A percentile compares a stretch with the other conserved stretches of the same genome.
These are phyloP conservation scores for Aspergillus funiculosus DNA, from an alignment of 495 filamentous ascomycete genomes.

Conservation along the genomic window DNA sequence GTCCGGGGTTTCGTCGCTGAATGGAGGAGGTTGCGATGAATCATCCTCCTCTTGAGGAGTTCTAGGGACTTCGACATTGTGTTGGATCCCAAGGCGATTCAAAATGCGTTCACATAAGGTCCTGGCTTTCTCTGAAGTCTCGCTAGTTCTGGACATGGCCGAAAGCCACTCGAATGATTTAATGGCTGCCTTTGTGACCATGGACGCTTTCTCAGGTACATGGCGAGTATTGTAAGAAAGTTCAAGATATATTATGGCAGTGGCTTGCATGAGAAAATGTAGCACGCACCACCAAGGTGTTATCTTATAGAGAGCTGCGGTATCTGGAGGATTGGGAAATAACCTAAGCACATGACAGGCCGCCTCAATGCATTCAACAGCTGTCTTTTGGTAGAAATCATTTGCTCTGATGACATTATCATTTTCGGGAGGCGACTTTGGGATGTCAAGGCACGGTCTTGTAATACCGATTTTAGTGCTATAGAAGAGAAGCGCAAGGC, in stretches of 20 bases:
- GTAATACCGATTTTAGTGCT: constrained; percentile 56
- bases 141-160: constrained; percentile 40
- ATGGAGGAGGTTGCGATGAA: constrained; percentile 32
- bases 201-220: constrained; percentile 46
- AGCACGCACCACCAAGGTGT: constrained; percentile 60
- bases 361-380: constrained; percentile 51
- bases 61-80: too few species aligned
- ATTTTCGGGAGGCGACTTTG: constrained; percentile 35
- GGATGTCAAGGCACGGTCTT: constrained; percentile 54
- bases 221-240: constrained; percentile 49
- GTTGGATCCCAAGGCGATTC: constrained; percentile 27
- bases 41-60: too few species aligned
- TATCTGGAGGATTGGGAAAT: constrained; percentile 42
- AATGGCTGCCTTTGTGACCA: constrained; percentile 48
- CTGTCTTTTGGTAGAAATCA: constrained; percentile 47
- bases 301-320: constrained; percentile 41
- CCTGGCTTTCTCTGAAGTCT: constrained; percentile 46
- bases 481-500: constrained; percentile 51
- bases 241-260: constrained; percentile 54
- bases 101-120: constrained; percentile 46
- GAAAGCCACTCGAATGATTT: constrained; percentile 51
- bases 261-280: constrained; percentile 59
- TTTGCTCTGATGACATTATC: constrained; percentile 28
- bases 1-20: constrained; percentile 9
- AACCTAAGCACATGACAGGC: constrained; percentile 51